Base-by-base conservation (phyloP, 2,329 filamentous ascomycete species). In the Passalora sequoiae region DNA sequence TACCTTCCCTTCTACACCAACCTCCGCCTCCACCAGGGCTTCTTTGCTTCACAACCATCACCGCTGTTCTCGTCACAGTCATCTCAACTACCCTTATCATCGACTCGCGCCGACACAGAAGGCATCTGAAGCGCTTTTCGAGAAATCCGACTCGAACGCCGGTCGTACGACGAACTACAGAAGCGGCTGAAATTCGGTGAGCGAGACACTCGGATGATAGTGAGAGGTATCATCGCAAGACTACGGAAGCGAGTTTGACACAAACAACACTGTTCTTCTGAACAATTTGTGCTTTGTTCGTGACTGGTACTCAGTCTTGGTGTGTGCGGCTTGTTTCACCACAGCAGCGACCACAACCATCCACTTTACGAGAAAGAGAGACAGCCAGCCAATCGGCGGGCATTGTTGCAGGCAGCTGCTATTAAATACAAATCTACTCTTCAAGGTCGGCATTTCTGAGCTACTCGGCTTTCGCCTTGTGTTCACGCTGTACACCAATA, bases 381-480 rank as follows among this genome's bases (percentile, higher is more conserved):
- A 25, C 46, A 44, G 40, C 36, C 35, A 40, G 40, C 36, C 30
- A 27, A 37, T 43, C 42, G 37, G 30, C 37, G 30, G 40, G 45
- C 38, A 44, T 55, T 57, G 56, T 58, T 49, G 38, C 55, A 58
- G 52, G 53, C 53, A 58, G 53, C 54, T 53, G 49, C 50, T 55
- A 54, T 58, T 57, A 40, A 60, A 60, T 57, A 55, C 48, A 56
- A 58, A 51, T 46, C 43, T 46, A 44, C 52, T 51, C 52, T 49
- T 39, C 36, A 48, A 54, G 54, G 58, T 46, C 55, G 57, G 55
- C 49, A 51, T 46, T 41, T 47, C 44, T 53, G 54, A 51, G 47
- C 51, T 44, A 55, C 50, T 41, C 43, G 45, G 47, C 45, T 38
- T 17, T 24, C n/a, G 47, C 48, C 50, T 53, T 41, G 50, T 55